Evolutionary conservation across 2,329 filamentous ascomycete species (phyloP).

Genomic region (Penicillium sp.): DNA sequence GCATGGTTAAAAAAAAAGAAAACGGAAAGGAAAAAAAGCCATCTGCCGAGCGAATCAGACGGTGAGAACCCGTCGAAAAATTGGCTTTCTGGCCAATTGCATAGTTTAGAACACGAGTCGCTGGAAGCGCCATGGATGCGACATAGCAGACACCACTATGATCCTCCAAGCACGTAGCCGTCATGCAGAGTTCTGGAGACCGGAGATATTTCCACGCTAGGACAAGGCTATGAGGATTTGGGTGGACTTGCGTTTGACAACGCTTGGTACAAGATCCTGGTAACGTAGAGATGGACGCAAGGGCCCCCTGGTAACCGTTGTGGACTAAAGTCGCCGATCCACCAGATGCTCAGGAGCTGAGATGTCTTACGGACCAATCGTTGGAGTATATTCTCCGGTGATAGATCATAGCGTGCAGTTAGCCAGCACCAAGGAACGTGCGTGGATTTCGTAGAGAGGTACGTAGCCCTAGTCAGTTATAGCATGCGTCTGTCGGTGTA

Average conservation of each 20-base stretch:
- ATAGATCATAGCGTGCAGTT: not conserved
- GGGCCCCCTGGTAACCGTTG: conserved; percentile 12
- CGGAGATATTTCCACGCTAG: conserved; percentile 15
- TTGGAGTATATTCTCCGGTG: conserved; percentile 3
- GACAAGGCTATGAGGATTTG: conserved; percentile 8
- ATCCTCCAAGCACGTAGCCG: conserved; percentile 25
- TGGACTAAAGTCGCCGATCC: conserved; percentile 1
- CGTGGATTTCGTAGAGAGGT: conserved; percentile 1
- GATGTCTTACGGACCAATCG: not conserved
- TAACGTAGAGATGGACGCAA: conserved; percentile 2
- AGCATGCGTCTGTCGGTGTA: not conserved
- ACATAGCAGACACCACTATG: not conserved
- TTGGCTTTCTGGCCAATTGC: conserved; percentile 13
- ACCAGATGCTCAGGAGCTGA: not conserved
- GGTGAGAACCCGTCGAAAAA: conserved; percentile 10
- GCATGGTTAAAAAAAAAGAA: not conserved
- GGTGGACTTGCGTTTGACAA: not conserved
- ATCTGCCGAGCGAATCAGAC: conserved; percentile 12
- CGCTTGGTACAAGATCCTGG: not conserved
- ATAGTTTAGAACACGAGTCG: not conserved
- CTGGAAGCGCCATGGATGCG: conserved; percentile 13
- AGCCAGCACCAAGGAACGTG: conserved; percentile 9
- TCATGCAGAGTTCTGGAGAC: conserved; percentile 6
- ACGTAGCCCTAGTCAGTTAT: not conserved
- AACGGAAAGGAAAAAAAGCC: not conserved